Evolutionary conservation across 139 green algal species (phyloP).

Genomic region (Zygnema cylindricum): DNA sequence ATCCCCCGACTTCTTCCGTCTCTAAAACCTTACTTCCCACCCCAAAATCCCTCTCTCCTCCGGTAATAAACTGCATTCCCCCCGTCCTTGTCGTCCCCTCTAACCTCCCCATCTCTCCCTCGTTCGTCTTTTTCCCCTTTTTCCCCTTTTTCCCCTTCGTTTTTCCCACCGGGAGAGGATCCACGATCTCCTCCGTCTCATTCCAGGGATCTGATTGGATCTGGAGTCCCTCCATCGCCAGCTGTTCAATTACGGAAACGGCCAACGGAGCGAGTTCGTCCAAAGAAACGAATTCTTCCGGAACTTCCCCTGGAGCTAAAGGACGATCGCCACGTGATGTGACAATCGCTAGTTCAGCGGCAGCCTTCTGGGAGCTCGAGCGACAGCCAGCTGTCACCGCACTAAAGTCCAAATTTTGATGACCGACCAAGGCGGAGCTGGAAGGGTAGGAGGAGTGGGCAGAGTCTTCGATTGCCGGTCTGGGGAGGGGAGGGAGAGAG

Average conservation of each 20-base stretch:
- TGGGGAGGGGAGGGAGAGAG: not conserved
- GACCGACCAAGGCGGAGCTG: not conserved
- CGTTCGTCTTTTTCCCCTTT: not conserved
- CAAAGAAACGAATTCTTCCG: conserved; percentile 26
- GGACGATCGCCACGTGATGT: not conserved
- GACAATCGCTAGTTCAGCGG: not conserved
- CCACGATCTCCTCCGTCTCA: too few relatives aligned
- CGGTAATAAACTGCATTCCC: not conserved
- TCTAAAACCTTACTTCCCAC: not conserved
- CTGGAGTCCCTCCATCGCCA: not conserved
- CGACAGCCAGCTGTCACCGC: not conserved
- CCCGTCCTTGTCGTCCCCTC: not conserved
- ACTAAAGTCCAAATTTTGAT: not conserved
- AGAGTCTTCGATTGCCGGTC: not conserved
- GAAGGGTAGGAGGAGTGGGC: not conserved
- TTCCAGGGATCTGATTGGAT: too few relatives aligned
- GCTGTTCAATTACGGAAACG: not conserved
- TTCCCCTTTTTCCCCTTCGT: not conserved
- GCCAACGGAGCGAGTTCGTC: conserved; percentile 53
- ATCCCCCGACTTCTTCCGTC: not conserved
- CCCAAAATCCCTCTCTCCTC: not conserved
- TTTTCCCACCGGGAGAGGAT: too few relatives aligned
- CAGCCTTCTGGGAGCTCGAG: not conserved
- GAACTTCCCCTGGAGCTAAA: not conserved
- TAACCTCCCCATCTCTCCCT: not conserved